phyloP scores from a whole-genome alignment of 2,329 filamentous ascomycete genomes.

The Trichoderma polysporum region DNA sequence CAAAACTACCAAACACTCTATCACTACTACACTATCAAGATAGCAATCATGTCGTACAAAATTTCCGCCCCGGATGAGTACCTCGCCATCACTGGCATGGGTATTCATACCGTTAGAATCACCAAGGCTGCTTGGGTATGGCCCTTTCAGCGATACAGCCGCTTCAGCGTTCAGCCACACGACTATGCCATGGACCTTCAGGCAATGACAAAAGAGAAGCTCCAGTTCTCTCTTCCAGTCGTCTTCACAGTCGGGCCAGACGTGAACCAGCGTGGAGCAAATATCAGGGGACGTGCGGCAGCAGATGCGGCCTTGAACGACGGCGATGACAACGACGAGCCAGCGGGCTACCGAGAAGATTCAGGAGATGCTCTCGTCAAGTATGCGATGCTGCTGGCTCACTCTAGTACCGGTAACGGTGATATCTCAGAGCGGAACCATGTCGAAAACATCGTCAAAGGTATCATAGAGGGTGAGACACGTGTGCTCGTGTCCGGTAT shows the following conservation, averaged over 20 bases:
- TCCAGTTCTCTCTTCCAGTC: conserved; percentile 77
- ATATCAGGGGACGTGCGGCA: conserved; percentile 25
- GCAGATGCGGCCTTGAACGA: conserved; percentile 18
- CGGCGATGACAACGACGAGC: conserved; percentile 25
- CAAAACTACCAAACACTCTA: background rate
- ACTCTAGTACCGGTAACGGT: conserved; percentile 47
- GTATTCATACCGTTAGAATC: conserved; percentile 71
- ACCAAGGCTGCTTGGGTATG: conserved; percentile 73
- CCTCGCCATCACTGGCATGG: conserved; percentile 81
- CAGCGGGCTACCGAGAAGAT: conserved; percentile 44
- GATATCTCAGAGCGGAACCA: conserved; percentile 52
- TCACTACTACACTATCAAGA: conserved; percentile 19
- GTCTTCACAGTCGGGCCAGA: conserved; percentile 85
- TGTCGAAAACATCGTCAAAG: conserved; percentile 82
- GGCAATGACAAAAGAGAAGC: conserved; percentile 87
- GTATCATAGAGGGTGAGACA: conserved; percentile 86
- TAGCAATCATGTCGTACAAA: conserved; percentile 58
- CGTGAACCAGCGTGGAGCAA: conserved; percentile 59
- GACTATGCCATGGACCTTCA: conserved; percentile 82
- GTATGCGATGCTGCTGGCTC: conserved; percentile 77
- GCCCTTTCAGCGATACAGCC: conserved; percentile 66
- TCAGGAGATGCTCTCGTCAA: conserved; percentile 68
- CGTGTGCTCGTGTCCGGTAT: conserved; percentile 79
- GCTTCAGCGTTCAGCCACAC: conserved; percentile 68
- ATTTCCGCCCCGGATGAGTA: conserved; percentile 78